Evolutionary conservation across 495 filamentous ascomycete genomes (phyloP).

Genomic region (Bryoglossum gracile): DNA sequence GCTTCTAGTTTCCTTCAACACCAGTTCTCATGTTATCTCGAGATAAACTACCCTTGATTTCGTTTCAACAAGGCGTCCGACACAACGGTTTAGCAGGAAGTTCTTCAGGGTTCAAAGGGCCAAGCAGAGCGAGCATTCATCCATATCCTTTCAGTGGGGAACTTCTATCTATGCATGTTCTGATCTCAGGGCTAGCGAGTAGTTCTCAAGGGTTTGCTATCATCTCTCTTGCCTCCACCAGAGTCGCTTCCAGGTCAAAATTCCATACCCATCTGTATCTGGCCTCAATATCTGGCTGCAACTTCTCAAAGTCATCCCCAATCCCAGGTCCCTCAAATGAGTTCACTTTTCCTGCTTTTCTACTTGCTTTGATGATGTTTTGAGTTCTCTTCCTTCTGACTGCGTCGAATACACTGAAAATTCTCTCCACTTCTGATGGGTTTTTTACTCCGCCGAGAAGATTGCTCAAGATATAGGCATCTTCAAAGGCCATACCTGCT

Average conservation of each 20-base stretch:
- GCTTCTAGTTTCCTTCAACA: too few relatives aligned
- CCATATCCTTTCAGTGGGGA: too few relatives aligned
- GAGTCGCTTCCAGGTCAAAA: conserved; percentile 10
- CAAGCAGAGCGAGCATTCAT: too few relatives aligned
- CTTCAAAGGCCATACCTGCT: conserved; percentile 27
- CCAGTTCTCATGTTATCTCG: too few relatives aligned
- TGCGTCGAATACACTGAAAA: conserved; percentile 8
- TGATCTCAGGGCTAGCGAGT: too few relatives aligned
- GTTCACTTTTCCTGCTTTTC: conserved; percentile 10
- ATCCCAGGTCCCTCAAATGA: conserved; percentile 5
- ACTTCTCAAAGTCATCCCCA: conserved; percentile 16
- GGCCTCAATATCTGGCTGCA: conserved; percentile 3
- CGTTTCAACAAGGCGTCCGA: too few relatives aligned
- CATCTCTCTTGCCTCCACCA: conserved; percentile 9
- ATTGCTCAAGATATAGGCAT: conserved; percentile 17
- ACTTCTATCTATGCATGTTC: too few relatives aligned
- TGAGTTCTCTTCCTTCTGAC: conserved; percentile 10
- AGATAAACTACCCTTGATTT: too few relatives aligned
- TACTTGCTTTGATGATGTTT: conserved; percentile 9
- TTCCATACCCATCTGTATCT: conserved; percentile 19
- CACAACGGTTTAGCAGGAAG: too few relatives aligned
- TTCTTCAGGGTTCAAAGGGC: too few relatives aligned
- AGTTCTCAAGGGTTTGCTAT: not conserved
- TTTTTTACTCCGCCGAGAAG: conserved; percentile 1
- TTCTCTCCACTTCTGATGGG: conserved; percentile 1